A percentile compares a stretch with the other conserved stretches of the same genome.
Conservation (phyloP, 345 rosid genomes). For the Tarenaya hassleriana region DNA sequence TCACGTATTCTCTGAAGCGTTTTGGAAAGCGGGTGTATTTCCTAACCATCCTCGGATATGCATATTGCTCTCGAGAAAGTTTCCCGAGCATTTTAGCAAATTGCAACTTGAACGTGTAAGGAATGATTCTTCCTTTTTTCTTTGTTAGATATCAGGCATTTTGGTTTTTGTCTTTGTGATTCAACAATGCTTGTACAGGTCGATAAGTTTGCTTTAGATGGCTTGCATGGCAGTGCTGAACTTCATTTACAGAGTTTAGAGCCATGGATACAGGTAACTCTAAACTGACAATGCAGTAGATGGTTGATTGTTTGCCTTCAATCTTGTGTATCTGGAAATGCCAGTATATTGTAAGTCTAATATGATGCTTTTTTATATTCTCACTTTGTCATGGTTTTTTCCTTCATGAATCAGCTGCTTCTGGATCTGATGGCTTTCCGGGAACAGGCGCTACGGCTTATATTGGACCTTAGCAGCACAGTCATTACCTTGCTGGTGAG, state of each 20-base stretch:
- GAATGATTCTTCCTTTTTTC: slow-evolving; percentile 9
- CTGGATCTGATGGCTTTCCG: slow-evolving; percentile 95
- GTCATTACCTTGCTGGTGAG: slow-evolving; percentile 97
- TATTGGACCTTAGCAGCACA: slow-evolving; percentile 96
- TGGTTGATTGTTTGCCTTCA: neutral
- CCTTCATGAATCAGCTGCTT: slow-evolving; percentile 65
- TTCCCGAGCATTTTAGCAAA: slow-evolving; percentile 91
- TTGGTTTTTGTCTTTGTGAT: neutral
- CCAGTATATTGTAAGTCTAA: slow-evolving; percentile 2
- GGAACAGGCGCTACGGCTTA: slow-evolving; percentile 92
- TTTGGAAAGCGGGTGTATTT: slow-evolving; percentile 92
- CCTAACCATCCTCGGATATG: slow-evolving; percentile 88
- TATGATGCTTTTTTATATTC: neutral
- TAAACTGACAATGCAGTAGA: slow-evolving; percentile 8
- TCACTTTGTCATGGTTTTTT: slow-evolving; percentile 23
- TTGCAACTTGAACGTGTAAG: slow-evolving; percentile 96
- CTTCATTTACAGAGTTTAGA: slow-evolving; percentile 90
- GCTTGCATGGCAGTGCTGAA: slow-evolving; percentile 79
- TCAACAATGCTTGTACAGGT: slow-evolving; percentile 40
- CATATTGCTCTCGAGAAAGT: slow-evolving; percentile 79
- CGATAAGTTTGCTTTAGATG: slow-evolving; percentile 84
- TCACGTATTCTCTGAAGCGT: slow-evolving; percentile 70
- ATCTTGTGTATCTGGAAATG: neutral
- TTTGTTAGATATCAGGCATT: neutral
- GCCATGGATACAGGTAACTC: slow-evolving; percentile 87